These are phyloP conservation scores for Yarrowia hollandica DNA, from an alignment of 805 yeast genomes.

Conservation along the genomic window DNA sequence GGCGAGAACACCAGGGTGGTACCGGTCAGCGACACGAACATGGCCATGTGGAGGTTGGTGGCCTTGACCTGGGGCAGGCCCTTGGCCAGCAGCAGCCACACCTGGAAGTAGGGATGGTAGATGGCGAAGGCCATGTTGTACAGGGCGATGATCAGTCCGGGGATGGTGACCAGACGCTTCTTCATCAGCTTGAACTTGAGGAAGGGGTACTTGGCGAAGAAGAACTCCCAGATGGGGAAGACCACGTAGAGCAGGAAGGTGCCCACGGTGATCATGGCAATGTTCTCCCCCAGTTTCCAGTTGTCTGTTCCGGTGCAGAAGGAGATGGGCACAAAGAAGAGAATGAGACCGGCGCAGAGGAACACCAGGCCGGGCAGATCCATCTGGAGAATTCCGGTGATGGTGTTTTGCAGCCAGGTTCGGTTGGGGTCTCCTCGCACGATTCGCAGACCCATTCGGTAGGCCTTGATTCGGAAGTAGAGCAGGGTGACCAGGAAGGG, in stretches of 20 bases:
- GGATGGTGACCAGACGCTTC: neutral
- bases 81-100: conserved; percentile 25
- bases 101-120: conserved; percentile 21
- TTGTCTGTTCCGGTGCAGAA: conserved; percentile 1
- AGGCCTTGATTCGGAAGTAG: conserved; percentile 33
- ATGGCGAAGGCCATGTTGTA: conserved; percentile 17
- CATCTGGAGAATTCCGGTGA: conserved; percentile 3
- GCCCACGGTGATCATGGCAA: conserved; percentile 23
- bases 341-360: conserved; percentile 20
- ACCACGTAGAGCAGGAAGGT: conserved; percentile 3
- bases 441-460: conserved; percentile 30
- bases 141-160: conserved; percentile 14
- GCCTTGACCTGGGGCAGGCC: conserved; percentile 5
- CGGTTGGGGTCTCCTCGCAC: conserved; percentile 27
- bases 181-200: conserved; percentile 8
- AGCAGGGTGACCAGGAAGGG: conserved; percentile 35
- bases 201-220: conserved; percentile 13
- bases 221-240: conserved; percentile 5
- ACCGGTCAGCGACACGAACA: conserved; percentile 9
- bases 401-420: conserved; percentile 5
- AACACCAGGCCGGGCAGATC: conserved; percentile 16
- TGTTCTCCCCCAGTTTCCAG: conserved; percentile 22
- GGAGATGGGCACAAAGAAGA: conserved; percentile 23
- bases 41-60: conserved; percentile 16
- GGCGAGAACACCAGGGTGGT: conserved; percentile 9